Conservation (phyloP, 768 basidiomycete species). For the Podaxis sp. region DNA sequence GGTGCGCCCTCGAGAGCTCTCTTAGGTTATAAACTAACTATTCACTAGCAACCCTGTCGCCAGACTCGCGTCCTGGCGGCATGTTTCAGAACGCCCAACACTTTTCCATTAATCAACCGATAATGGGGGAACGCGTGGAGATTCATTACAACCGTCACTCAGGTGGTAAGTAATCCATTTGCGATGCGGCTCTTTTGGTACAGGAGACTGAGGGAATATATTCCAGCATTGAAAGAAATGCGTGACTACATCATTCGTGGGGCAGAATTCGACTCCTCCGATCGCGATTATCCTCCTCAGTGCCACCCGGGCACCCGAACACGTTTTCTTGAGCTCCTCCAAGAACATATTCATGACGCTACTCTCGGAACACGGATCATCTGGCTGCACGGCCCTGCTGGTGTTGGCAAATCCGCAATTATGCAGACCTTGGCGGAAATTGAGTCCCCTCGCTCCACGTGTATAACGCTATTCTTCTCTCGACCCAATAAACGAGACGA, state of each 20-base stretch:
- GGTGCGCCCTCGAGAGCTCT: too few species aligned
- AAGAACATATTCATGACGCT: background rate
- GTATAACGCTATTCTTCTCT: background rate
- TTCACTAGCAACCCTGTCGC: too few species aligned
- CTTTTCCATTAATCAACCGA: too few species aligned
- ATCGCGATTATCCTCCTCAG: background rate
- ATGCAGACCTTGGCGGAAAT: constrained; percentile 2
- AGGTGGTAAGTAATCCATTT: too few species aligned
- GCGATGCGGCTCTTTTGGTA: too few species aligned
- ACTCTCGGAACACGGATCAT: background rate
- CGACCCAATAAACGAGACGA: background rate
- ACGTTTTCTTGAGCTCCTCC: background rate
- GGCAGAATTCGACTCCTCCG: background rate
- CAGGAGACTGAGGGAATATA: too few species aligned
- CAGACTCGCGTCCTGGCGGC: too few species aligned
- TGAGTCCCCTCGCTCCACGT: background rate
- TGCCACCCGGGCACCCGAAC: background rate
- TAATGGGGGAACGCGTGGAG: too few species aligned
- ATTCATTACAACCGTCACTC: too few species aligned
- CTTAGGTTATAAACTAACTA: too few species aligned
- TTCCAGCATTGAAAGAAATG: background rate
- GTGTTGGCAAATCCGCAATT: constrained; percentile 12
- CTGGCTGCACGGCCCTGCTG: constrained; percentile 11
- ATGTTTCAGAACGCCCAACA: too few species aligned
- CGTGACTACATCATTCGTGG: background rate